A percentile compares a stretch with the other conserved stretches of the same genome.
Evolutionary conservation across 257 asterid genomes (phyloP).

Genomic region (Lantana camara): DNA sequence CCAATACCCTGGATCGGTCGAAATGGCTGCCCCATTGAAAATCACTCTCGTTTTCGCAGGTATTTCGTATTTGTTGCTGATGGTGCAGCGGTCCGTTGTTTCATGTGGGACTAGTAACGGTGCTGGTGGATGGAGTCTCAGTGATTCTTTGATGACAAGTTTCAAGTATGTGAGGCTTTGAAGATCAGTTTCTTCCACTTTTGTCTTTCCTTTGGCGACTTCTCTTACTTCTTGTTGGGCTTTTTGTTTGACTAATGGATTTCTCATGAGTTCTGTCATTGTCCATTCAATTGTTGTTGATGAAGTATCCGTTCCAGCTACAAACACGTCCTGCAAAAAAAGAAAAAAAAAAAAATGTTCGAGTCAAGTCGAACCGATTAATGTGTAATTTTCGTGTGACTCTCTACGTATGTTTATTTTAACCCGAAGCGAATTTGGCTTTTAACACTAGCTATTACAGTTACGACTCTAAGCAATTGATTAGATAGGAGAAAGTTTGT

Average conservation of each 20-base stretch:
- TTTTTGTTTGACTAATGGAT: constrained; percentile 28
- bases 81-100: constrained; percentile 28
- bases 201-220: constrained; percentile 16
- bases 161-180: constrained; percentile 39
- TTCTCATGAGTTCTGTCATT: constrained; percentile 42
- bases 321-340: constrained; percentile 33
- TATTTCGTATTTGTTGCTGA: constrained; percentile 33
- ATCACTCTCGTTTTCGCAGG: constrained; percentile 40
- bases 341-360: too few relatives aligned
- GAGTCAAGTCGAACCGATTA: too few relatives aligned
- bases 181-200: constrained; percentile 31
- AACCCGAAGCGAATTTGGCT: too few relatives aligned
- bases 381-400: too few relatives aligned
- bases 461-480: too few relatives aligned
- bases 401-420: too few relatives aligned
- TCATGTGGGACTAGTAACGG: constrained; percentile 40
- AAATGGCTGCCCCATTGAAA: constrained; percentile 38
- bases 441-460: too few relatives aligned
- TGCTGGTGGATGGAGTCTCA: constrained; percentile 40
- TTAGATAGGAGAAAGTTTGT: too few relatives aligned
- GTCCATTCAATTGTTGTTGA: constrained; percentile 44
- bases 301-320: constrained; percentile 43
- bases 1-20: constrained; percentile 39
- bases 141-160: constrained; percentile 35
- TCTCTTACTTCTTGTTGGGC: constrained; percentile 33